Base-by-base conservation (phyloP, 768 basidiomycete genomes). In the Lentinula raphanica region DNA sequence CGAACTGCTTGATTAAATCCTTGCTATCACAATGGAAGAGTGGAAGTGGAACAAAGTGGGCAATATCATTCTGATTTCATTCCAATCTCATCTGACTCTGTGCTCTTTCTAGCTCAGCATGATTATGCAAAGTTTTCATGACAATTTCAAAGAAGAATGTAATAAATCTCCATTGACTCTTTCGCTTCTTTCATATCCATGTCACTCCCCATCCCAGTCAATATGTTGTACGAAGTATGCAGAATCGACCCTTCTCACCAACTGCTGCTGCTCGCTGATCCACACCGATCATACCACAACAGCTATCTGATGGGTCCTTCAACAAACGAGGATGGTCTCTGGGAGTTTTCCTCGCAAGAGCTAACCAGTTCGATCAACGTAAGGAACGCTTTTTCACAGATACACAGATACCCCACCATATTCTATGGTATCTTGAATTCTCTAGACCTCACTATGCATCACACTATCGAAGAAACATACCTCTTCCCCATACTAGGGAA, bases 291-390 rank as follows among this genome's bases (percentile, higher is more conserved):
- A n/a, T 31, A 29, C 36, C 15, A 25, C 38, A n/a, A 19, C 29
- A 84, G 82, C 68, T 80, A 1, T 78, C 81, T 39, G 82, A 85
- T 65, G 81, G 80, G 11, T 78, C 80, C 1, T 83, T 78, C 66
- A 70, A 64, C 40, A 66, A 69, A 32, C 71, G 69, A n/a, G 79
- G 79, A 17, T 68, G 81, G 63, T 74, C 72, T 6, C 70, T 83
- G 11, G 46, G 63, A 6, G 61, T 66, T 38, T 84, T 79, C 62
- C 72, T 85, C 17, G 64, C 73, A 11, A 68, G 66, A 17, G 75
- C 76, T 0, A 63, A 67, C 27, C 63, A 71, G 2, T 66, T 84
- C 35, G 74, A 72, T 27, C 67, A 73, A 57, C 75, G 82, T 83
- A 60, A 25, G 70, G 38, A 29, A 25, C 39, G 29, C 11, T n/a